Percentiles rank a stretch among this genome's conserved stretches.
phyloP scores from a whole-genome alignment of 306 rosid genomes.

The Castanea mollissima region DNA sequence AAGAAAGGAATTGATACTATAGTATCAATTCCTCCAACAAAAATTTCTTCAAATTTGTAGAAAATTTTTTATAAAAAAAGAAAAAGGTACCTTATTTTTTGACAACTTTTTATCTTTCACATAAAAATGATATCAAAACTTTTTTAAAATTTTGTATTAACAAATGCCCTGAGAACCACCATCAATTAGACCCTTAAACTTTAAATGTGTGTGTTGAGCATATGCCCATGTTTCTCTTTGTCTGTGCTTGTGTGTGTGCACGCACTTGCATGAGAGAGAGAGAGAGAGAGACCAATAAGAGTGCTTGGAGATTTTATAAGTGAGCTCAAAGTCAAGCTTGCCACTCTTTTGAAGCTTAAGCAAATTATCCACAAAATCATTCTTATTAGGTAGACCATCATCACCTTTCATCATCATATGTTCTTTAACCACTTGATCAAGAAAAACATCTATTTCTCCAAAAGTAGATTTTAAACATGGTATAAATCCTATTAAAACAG shows the following conservation, averaged over 20 bases:
- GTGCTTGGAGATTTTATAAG: constrained; percentile 9
- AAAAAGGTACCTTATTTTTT: too few species aligned
- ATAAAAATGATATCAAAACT: too few species aligned
- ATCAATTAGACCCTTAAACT: background rate
- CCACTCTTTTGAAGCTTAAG: constrained; percentile 1
- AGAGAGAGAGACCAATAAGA: background rate
- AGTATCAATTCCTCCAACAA: constrained; percentile 1
- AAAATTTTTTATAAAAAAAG: background rate
- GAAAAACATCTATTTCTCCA: background rate
- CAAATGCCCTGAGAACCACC: too few species aligned
- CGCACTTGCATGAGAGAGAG: background rate
- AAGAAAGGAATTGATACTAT: background rate
- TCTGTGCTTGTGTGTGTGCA: background rate
- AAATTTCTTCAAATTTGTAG: constrained; percentile 8
- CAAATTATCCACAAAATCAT: constrained; percentile 16
- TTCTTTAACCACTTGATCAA: background rate
- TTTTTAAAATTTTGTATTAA: too few species aligned
- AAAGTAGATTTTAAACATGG: background rate
- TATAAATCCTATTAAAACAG: background rate
- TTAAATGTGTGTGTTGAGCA: background rate
- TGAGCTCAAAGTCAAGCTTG: constrained; percentile 4
- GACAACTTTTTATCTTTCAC: too few species aligned
- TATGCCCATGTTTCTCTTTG: too few species aligned
- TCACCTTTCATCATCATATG: background rate
- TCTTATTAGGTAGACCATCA: background rate